Percentiles rank a stretch among this genome's conserved stretches.
Conservation (phyloP, 2,329 filamentous ascomycete genomes). For the Verticillium klebahnii region DNA sequence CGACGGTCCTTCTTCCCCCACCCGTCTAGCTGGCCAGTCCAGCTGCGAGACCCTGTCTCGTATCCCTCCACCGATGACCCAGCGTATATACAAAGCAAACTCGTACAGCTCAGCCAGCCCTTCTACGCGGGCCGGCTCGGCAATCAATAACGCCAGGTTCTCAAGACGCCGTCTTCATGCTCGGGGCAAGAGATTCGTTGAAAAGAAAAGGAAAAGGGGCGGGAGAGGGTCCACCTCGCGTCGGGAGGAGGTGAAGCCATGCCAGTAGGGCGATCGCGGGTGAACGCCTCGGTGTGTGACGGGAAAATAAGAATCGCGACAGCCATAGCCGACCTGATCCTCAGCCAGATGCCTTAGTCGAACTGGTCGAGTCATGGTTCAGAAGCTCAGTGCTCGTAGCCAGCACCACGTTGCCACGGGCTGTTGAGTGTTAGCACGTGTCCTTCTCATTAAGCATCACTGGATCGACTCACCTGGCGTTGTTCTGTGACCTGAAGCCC, state of each 20-base stretch:
- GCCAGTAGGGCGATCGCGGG: neutral
- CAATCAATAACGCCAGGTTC: conserved; percentile 2
- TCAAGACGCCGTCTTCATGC: conserved; percentile 5
- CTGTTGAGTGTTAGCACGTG: conserved; percentile 18
- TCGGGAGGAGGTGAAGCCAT: neutral
- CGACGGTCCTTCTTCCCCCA: neutral
- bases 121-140: neutral
- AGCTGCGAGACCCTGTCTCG: neutral
- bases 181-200: neutral
- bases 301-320: neutral
- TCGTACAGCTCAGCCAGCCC: neutral
- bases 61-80: neutral
- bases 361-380: neutral
- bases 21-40: neutral
- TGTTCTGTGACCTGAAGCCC: conserved; percentile 31
- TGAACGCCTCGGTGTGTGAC: neutral
- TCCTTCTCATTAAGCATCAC: neutral
- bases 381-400: conserved; percentile 30
- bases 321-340: neutral
- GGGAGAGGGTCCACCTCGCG: neutral
- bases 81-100: conserved; percentile 1
- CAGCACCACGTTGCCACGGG: conserved; percentile 41
- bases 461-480: conserved; percentile 26
- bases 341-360: neutral
- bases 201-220: neutral